Evolutionary conservation across 768 basidiomycete species (phyloP).

Genomic region (Paxillus rubicundulus): DNA sequence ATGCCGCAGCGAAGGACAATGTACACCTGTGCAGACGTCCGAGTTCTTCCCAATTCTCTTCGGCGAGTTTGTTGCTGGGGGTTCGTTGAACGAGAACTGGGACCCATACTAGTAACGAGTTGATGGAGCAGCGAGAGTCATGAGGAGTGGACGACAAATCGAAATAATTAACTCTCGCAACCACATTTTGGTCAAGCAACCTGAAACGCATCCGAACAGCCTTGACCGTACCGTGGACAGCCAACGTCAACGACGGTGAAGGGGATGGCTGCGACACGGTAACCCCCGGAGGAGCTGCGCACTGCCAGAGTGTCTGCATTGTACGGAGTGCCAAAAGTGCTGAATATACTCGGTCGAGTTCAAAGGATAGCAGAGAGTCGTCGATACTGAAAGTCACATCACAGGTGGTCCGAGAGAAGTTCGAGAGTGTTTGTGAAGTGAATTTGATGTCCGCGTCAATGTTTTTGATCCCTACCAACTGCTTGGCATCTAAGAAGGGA

Average conservation of each 20-base stretch:
- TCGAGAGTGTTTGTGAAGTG: constrained; percentile 5
- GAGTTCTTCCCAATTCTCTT: constrained; percentile 74
- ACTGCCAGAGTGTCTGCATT: constrained; percentile 38
- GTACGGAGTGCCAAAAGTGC: constrained; percentile 59
- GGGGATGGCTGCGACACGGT: constrained; percentile 18
- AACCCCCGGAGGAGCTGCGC: constrained; percentile 14
- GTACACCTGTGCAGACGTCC: constrained; percentile 55
- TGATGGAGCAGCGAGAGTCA: constrained; percentile 34
- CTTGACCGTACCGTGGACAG: constrained; percentile 36
- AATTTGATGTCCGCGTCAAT: constrained; percentile 29
- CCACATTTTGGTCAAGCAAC: constrained; percentile 48
- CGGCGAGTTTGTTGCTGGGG: constrained; percentile 32
- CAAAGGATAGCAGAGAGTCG: constrained; percentile 49
- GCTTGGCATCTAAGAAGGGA: constrained; percentile 36
- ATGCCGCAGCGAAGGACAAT: constrained; percentile 32
- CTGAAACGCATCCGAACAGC: constrained; percentile 47
- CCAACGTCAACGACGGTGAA: constrained; percentile 16
- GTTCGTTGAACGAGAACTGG: constrained; percentile 42
- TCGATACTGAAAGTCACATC: constrained; percentile 51
- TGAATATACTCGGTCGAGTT: constrained; percentile 69
- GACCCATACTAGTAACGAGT: constrained; percentile 55
- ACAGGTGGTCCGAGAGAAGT: constrained; percentile 26
- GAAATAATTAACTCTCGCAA: constrained; percentile 34
- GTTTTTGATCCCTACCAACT: constrained; percentile 43
- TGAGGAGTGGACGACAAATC: constrained; percentile 17